Evolutionary conservation across 805 yeast species (phyloP).

Genomic region (Nakazawaea ishiwadae): DNA sequence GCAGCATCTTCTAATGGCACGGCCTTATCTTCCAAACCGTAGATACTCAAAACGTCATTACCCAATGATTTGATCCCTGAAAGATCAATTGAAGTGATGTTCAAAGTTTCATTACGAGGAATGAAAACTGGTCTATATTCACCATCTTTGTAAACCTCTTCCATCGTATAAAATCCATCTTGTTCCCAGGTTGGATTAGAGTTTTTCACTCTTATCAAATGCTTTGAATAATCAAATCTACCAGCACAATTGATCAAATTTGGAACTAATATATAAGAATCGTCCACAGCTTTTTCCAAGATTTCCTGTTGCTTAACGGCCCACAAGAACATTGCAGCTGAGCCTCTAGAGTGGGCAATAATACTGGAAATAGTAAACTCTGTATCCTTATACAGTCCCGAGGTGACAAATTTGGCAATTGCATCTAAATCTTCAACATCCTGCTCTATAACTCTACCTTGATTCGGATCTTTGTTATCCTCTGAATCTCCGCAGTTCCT

Average conservation of each 20-base stretch:
- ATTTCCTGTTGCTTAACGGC: slow-evolving; percentile 41
- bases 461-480: slow-evolving; percentile 29
- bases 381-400: slow-evolving; percentile 26
- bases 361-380: slow-evolving; percentile 49
- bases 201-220: slow-evolving; percentile 33
- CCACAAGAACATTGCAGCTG: slow-evolving; percentile 72
- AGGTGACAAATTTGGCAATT: slow-evolving; percentile 31
- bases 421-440: slow-evolving; percentile 67
- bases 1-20: slow-evolving; percentile 65
- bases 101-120: slow-evolving; percentile 45
- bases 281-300: slow-evolving; percentile 23
- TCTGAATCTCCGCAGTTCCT: slow-evolving; percentile 81
- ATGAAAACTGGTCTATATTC: slow-evolving; percentile 35
- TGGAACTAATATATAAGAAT: slow-evolving; percentile 45
- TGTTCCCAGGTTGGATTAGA: slow-evolving; percentile 33
- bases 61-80: not conserved
- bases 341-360: slow-evolving; percentile 79
- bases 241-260: slow-evolving; percentile 69
- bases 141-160: slow-evolving; percentile 46
- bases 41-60: slow-evolving; percentile 56
- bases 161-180: slow-evolving; percentile 34
- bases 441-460: slow-evolving; percentile 55
- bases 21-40: slow-evolving; percentile 64
- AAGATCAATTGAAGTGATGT: slow-evolving; percentile 16
- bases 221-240: slow-evolving; percentile 51